These are phyloP conservation scores for Batrachochytrium dendrobatidis DNA, from an alignment of 371 early-diverging fungal species.

Conservation along the genomic window DNA sequence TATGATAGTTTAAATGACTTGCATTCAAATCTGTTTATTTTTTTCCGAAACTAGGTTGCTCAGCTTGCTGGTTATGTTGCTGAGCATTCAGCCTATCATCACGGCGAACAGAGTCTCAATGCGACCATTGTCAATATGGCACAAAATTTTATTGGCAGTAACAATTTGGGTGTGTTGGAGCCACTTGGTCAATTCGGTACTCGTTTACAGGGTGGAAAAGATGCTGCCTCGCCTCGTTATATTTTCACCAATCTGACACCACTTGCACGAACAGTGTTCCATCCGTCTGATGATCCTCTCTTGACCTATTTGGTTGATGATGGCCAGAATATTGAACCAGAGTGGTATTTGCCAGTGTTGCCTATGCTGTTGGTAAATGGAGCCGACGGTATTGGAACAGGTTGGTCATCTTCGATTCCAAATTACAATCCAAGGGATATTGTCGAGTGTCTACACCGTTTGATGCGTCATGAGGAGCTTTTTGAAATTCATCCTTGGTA, in stretches of 20 bases:
- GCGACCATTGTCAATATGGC: conserved; percentile 96
- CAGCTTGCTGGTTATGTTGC: conserved; percentile 94
- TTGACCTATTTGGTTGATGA: conserved; percentile 93
- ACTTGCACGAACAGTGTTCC: conserved; percentile 82
- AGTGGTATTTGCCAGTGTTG: conserved; percentile 95
- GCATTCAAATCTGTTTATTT: neutral
- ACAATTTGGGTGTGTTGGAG: conserved; percentile 90
- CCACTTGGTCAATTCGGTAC: conserved; percentile 98
- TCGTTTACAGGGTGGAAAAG: conserved; percentile 91
- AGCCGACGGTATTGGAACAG: conserved; percentile 98
- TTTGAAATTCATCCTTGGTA: conserved; percentile 94
- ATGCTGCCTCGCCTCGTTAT: conserved; percentile 97
- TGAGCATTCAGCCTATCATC: conserved; percentile 95
- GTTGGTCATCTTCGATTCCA: conserved; percentile 62
- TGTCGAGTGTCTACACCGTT: conserved; percentile 76
- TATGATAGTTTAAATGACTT: too few relatives aligned
- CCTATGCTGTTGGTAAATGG: conserved; percentile 98
- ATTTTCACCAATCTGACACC: conserved; percentile 81
- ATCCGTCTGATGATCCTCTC: conserved; percentile 82
- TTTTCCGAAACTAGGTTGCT: conserved; percentile 47
- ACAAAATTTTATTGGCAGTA: conserved; percentile 97
- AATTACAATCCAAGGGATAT: conserved; percentile 83
- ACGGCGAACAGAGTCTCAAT: conserved; percentile 90
- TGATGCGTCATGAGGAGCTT: conserved; percentile 73
- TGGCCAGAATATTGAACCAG: conserved; percentile 91